Conservation (phyloP, 108 stramenopile species). For the Cyclotella atomus region DNA sequence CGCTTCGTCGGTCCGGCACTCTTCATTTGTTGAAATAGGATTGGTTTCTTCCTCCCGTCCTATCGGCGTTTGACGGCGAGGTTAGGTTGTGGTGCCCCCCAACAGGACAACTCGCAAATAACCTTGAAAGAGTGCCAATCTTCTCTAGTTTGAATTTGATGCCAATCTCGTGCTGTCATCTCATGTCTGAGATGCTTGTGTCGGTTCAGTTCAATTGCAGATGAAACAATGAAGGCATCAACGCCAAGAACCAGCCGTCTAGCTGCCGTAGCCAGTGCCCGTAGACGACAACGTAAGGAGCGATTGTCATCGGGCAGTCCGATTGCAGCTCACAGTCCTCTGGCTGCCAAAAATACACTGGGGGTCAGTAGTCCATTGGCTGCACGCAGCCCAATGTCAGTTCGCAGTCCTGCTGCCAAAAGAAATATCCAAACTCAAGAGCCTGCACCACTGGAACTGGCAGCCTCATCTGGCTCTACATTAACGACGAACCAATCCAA, state of each 20-base stretch:
- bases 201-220: neutral
- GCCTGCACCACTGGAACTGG: neutral
- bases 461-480: neutral
- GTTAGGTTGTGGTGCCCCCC: no score
- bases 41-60: no score
- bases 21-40: no score
- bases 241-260: constrained; percentile 19
- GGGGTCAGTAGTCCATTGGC: neutral
- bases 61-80: no score
- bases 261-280: constrained; percentile 2
- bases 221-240: neutral
- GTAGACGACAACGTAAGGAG: constrained; percentile 2
- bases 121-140: no score
- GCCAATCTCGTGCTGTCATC: no score
- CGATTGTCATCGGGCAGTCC: constrained; percentile 5
- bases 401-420: neutral
- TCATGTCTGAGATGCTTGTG: no score
- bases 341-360: neutral
- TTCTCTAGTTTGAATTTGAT: no score
- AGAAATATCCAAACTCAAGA: neutral
- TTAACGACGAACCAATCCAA: neutral
- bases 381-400: neutral
- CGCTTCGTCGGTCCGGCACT: constrained; percentile 7
- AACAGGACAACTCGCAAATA: no score
- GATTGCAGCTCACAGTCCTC: neutral